Conservation (phyloP, 169 alveolate genomes). For the Plasmodium vinckei region DNA sequence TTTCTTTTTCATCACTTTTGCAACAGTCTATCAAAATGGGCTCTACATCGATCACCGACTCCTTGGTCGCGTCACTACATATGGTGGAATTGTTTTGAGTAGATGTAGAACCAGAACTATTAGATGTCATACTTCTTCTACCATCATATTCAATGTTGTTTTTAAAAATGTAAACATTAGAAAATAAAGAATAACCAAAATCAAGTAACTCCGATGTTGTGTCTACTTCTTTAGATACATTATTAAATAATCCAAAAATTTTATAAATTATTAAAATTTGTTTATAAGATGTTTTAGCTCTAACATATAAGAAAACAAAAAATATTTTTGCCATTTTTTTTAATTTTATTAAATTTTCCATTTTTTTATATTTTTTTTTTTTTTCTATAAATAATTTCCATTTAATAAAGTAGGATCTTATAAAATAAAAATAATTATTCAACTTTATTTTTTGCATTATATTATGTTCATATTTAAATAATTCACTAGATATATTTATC, state of each 20-base stretch:
- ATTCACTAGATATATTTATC: background rate
- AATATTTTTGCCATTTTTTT: conserved; percentile 31
- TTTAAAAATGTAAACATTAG: background rate
- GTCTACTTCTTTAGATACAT: background rate
- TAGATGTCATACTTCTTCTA: too few relatives aligned
- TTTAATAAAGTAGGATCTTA: background rate
- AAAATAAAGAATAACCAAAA: background rate
- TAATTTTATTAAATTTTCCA: conserved; percentile 6
- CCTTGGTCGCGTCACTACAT: too few relatives aligned
- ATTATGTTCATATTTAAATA: background rate
- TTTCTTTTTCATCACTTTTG: too few relatives aligned
- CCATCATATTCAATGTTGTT: too few relatives aligned
- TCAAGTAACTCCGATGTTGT: conserved; percentile 2
- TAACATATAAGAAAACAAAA: conserved; percentile 5
- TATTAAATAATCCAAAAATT: conserved; percentile 4
- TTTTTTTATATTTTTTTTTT: conserved; percentile 19
- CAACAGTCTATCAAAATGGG: too few relatives aligned
- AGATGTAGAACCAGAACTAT: too few relatives aligned
- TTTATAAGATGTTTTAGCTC: conserved; percentile 8
- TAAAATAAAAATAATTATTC: background rate
- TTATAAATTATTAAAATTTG: conserved; percentile 11
- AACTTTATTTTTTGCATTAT: background rate
- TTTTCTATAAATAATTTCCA: conserved; percentile 16
- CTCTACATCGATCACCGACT: too few relatives aligned
- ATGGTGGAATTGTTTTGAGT: too few relatives aligned